Conservation (phyloP, 1,284 basidiomycete genomes). For the Irpex sp. region DNA sequence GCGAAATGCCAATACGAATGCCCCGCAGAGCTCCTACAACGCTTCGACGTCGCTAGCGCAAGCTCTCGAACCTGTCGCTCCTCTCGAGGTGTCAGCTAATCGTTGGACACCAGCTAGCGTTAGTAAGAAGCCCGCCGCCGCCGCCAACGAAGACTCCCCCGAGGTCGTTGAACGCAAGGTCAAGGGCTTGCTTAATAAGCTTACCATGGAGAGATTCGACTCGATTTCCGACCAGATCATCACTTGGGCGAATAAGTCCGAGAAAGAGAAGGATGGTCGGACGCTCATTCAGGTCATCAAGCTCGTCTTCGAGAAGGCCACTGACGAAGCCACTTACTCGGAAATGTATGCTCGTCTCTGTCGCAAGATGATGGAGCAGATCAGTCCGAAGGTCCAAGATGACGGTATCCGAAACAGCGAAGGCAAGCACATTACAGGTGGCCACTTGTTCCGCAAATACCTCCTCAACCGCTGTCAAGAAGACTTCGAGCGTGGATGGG, state of each 20-base stretch:
- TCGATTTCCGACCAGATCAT: slow-evolving; percentile 59
- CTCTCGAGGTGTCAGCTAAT: slow-evolving; percentile 76
- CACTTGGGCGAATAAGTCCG: slow-evolving; percentile 91
- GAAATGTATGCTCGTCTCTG: slow-evolving; percentile 97
- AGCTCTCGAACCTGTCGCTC: slow-evolving; percentile 64
- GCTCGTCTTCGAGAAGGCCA: slow-evolving; percentile 94
- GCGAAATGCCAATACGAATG: slow-evolving; percentile 46
- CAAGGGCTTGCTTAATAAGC: slow-evolving; percentile 91
- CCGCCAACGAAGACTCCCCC: slow-evolving; percentile 62
- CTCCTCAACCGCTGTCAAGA: slow-evolving; percentile 68
- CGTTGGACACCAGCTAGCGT: slow-evolving; percentile 67
- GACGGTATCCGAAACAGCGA: slow-evolving; percentile 78
- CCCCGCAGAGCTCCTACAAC: slow-evolving; percentile 17
- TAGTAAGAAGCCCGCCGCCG: slow-evolving; percentile 33
- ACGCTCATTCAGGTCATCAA: slow-evolving; percentile 95
- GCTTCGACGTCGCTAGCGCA: slow-evolving; percentile 17
- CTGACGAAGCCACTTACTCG: slow-evolving; percentile 87
- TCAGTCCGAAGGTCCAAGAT: slow-evolving; percentile 85
- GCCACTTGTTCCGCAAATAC: slow-evolving; percentile 82
- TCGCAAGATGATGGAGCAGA: slow-evolving; percentile 75
- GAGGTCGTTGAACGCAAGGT: slow-evolving; percentile 92
- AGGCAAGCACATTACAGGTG: slow-evolving; percentile 84
- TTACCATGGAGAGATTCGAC: slow-evolving; percentile 97
- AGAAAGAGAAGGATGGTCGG: slow-evolving; percentile 88
- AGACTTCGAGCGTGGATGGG: slow-evolving; percentile 88